A percentile compares a stretch with the other conserved stretches of the same genome.
These are phyloP conservation scores for Nicotiana undulata DNA, from an alignment of 257 asterid genomes.

Conservation along the genomic window DNA sequence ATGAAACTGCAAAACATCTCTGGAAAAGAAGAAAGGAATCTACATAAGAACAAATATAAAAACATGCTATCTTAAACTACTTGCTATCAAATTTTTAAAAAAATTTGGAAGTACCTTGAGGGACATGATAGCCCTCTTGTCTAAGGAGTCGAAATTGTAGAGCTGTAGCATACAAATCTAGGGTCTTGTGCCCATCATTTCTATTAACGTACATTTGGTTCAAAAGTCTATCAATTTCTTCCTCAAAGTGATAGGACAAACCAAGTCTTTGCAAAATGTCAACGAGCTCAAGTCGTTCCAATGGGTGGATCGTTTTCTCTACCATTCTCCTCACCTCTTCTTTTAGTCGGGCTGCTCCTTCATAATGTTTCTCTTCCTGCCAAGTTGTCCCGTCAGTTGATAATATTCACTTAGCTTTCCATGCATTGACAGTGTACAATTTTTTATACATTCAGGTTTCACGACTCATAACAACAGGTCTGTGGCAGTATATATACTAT, in stretches of 20 bases:
- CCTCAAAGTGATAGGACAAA: conserved; percentile 31
- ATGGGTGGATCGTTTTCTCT: neutral
- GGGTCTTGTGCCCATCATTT: neutral
- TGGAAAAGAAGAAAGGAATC: neutral
- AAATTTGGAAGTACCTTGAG: conserved; percentile 22
- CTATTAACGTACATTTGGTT: neutral
- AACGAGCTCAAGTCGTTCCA: conserved; percentile 36
- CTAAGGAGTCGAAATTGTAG: conserved; percentile 25
- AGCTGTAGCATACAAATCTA: conserved; percentile 14
- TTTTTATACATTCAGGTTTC: too few relatives aligned
- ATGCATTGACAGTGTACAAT: too few relatives aligned
- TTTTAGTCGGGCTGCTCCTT: conserved; percentile 26
- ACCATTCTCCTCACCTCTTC: conserved; percentile 15
- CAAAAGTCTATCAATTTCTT: conserved; percentile 10
- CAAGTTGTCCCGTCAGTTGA: neutral
- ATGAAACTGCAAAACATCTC: conserved; percentile 23
- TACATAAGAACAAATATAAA: neutral
- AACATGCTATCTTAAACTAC: too few relatives aligned
- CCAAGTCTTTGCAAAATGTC: conserved; percentile 43
- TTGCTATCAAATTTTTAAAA: too few relatives aligned
- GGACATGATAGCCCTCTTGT: conserved; percentile 19
- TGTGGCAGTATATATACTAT: too few relatives aligned
- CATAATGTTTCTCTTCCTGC: conserved; percentile 29
- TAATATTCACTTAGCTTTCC: too few relatives aligned
- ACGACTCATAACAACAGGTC: too few relatives aligned